phyloP scores from a whole-genome alignment of 2,329 filamentous ascomycete genomes.

The Paraphoma sp. region DNA sequence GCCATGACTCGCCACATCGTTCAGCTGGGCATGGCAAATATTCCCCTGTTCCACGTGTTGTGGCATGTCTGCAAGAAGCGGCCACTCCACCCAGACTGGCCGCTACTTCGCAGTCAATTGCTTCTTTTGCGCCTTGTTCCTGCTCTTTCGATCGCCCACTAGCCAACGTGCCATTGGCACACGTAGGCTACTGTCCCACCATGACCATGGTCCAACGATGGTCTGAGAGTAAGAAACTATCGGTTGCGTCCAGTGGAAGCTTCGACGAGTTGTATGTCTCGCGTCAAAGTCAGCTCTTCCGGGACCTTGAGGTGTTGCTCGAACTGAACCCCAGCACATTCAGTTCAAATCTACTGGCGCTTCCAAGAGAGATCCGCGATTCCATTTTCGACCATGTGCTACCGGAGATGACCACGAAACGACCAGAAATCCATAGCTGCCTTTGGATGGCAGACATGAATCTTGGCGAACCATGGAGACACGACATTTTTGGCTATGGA shows the following conservation, averaged over 20 bases:
- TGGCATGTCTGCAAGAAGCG: neutral
- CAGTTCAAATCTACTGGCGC: slow-evolving; percentile 37
- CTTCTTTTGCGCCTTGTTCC: too few relatives aligned
- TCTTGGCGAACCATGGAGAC: slow-evolving; percentile 41
- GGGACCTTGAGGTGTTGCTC: slow-evolving; percentile 42
- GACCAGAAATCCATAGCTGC: slow-evolving; percentile 43
- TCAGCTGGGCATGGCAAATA: neutral
- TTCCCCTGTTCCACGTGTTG: neutral
- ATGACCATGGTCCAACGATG: slow-evolving; percentile 19
- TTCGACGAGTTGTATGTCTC: slow-evolving; percentile 33
- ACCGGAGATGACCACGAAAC: slow-evolving; percentile 18
- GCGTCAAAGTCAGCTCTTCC: slow-evolving; percentile 41
- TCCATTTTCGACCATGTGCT: slow-evolving; percentile 36
- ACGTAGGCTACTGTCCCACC: neutral
- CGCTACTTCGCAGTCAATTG: neutral
- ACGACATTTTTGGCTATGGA: slow-evolving; percentile 42
- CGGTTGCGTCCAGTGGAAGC: slow-evolving; percentile 31
- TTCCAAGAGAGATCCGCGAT: slow-evolving; percentile 38
- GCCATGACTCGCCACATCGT: neutral
- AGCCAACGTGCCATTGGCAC: too few relatives aligned
- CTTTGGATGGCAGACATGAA: slow-evolving; percentile 45
- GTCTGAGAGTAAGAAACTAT: slow-evolving; percentile 27
- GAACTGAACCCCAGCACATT: slow-evolving; percentile 43
- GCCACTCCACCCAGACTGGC: neutral
- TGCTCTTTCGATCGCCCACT: too few relatives aligned